Evolutionary conservation across 768 basidiomycete species (phyloP).

Genomic region (Russula olivacea): DNA sequence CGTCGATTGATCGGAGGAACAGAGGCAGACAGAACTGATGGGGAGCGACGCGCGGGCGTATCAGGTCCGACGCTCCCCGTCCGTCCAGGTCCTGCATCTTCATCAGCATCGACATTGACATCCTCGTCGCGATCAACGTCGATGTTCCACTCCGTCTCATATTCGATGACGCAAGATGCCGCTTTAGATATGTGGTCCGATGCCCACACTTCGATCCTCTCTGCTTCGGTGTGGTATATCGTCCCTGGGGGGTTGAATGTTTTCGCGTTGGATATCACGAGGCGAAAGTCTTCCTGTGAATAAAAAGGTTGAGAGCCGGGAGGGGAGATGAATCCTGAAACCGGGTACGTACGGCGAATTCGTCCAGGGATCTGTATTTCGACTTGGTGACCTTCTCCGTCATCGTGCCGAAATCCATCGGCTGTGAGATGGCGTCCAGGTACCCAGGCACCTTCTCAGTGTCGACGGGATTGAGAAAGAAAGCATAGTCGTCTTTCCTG

Average conservation of each 20-base stretch:
- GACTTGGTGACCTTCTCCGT: slow-evolving; percentile 67
- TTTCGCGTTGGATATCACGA: slow-evolving; percentile 71
- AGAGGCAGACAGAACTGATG: slow-evolving; percentile 25
- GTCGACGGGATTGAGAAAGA: slow-evolving; percentile 70
- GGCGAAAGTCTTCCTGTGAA: slow-evolving; percentile 47
- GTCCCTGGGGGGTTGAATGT: slow-evolving; percentile 68
- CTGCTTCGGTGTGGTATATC: slow-evolving; percentile 71
- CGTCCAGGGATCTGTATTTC: slow-evolving; percentile 73
- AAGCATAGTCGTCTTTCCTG: slow-evolving; percentile 84
- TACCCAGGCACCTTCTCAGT: slow-evolving; percentile 54
- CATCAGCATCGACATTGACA: slow-evolving; percentile 40
- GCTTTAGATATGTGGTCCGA: slow-evolving; percentile 70
- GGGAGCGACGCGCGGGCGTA: slow-evolving; percentile 30
- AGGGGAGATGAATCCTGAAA: not conserved
- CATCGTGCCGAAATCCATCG: slow-evolving; percentile 94
- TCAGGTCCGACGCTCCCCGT: slow-evolving; percentile 22
- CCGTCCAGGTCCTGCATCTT: slow-evolving; percentile 27
- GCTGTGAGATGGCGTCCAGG: slow-evolving; percentile 62
- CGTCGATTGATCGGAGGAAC: slow-evolving; percentile 22
- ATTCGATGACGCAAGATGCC: slow-evolving; percentile 68
- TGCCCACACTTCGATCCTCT: slow-evolving; percentile 61
- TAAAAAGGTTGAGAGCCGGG: not conserved
- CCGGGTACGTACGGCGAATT: slow-evolving; percentile 56
- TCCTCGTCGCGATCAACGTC: slow-evolving; percentile 52
- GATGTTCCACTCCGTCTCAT: slow-evolving; percentile 80